A percentile compares a stretch with the other conserved stretches of the same genome.
Evolutionary conservation across 2,329 filamentous ascomycete genomes (phyloP).

Genomic region (Xylaria digitata): DNA sequence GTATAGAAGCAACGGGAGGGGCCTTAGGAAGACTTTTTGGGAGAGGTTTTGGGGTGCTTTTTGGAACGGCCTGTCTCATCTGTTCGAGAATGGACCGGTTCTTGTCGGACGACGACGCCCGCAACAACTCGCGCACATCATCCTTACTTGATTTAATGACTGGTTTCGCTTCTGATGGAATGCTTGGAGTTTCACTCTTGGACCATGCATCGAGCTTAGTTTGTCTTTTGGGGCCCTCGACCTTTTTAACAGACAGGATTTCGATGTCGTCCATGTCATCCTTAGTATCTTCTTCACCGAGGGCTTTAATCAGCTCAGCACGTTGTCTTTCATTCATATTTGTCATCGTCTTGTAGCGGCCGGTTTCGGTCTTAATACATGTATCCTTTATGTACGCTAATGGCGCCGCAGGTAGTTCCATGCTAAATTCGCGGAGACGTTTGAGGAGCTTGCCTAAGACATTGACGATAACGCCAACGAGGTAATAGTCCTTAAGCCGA

Average conservation of each 20-base stretch:
- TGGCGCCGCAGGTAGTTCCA: conserved; percentile 73
- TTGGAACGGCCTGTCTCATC: conserved; percentile 51
- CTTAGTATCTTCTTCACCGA: conserved; percentile 68
- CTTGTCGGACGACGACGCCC: conserved; percentile 58
- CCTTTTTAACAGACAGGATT: conserved; percentile 57
- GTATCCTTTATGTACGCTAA: conserved; percentile 73
- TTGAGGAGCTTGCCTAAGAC: conserved; percentile 86
- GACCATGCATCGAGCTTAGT: conserved; percentile 72
- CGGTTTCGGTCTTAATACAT: conserved; percentile 68
- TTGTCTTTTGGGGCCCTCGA: conserved; percentile 63
- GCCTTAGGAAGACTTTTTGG: conserved; percentile 49
- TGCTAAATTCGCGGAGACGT: conserved; percentile 79
- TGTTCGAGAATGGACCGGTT: conserved; percentile 58
- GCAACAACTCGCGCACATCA: conserved; percentile 60
- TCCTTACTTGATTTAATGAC: conserved; percentile 57
- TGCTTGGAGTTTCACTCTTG: conserved; percentile 55
- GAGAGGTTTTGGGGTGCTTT: conserved; percentile 44
- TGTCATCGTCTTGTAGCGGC: conserved; percentile 73
- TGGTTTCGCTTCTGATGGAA: conserved; percentile 37
- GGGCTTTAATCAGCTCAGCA: conserved; percentile 77
- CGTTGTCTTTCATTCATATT: conserved; percentile 86
- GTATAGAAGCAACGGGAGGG: conserved; percentile 54
- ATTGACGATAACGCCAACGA: conserved; percentile 83
- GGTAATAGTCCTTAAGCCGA: conserved; percentile 85
- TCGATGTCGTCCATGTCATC: conserved; percentile 55